phyloP scores from a whole-genome alignment of 2,329 filamentous ascomycete genomes.

The Apiospora hydei region DNA sequence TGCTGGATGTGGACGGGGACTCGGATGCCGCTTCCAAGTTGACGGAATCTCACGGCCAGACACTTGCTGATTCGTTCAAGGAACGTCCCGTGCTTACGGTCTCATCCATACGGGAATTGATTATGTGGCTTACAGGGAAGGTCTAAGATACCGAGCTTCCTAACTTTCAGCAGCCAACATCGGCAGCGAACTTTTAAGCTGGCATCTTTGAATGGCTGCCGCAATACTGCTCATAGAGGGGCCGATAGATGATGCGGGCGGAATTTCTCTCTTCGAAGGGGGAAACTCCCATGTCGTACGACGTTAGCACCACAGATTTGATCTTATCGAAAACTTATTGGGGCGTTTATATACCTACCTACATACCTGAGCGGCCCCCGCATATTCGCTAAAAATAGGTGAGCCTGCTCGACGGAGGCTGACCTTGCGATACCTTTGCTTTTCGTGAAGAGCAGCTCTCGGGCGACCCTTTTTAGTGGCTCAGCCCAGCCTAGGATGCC shows the following conservation, averaged over 20 bases:
- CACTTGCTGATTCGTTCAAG: not conserved
- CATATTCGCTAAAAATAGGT: not conserved
- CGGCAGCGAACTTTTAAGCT: not conserved
- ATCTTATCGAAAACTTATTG: not conserved
- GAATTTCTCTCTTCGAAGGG: not conserved
- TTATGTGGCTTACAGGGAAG: not conserved
- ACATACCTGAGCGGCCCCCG: not conserved
- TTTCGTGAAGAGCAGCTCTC: no score
- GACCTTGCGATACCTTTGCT: no score
- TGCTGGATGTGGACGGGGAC: constrained; percentile 42
- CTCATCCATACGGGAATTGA: not conserved
- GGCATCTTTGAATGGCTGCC: not conserved
- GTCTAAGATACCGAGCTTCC: not conserved
- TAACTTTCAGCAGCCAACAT: not conserved
- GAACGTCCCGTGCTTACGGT: not conserved
- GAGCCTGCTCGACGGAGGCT: not conserved
- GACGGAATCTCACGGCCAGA: not conserved
- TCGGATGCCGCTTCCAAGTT: not conserved
- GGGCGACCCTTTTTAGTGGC: not conserved
- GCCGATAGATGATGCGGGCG: not conserved
- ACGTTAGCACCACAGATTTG: not conserved
- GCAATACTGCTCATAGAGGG: no score
- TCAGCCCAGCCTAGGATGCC: not conserved
- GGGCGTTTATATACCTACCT: not conserved
- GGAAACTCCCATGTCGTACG: not conserved